Base-by-base conservation (phyloP, 2,329 filamentous ascomycete species). In the Chaetothyriales sp. region DNA sequence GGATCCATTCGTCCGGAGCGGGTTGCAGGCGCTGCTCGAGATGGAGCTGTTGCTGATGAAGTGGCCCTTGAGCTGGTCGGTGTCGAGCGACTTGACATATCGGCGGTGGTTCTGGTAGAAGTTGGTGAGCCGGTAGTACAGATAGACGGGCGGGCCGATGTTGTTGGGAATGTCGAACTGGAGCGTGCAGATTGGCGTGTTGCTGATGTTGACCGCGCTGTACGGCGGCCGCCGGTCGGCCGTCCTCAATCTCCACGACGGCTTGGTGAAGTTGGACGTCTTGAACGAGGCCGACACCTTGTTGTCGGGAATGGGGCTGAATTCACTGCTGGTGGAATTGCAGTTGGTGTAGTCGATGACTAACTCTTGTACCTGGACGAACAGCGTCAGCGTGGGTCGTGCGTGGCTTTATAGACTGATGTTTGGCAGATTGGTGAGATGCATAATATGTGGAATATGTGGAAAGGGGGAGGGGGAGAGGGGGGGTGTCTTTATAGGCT, bases 21-120 rank as follows among this genome's bases (percentile, higher is more conserved):
- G 89, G 37, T 83, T 80, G 68, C 89, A 95, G 54, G 83, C 77
- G 43, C 87, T 84, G 29, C 70, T 70, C 29, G 76, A 69, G 60
- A 97, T 85, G 1, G 78, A 76, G 37, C 60, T 61, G 52, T 76
- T 77, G 29, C 73, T 72, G 18, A 85, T 77, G 9, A 75, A 76
- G 5, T 81, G 73, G 46, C 89, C 92, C 59, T 83, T 85, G 50
- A 98, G 75, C 69, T 98, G 92, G 49, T 86, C 76, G 52, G 83
- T 77, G 64, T 89, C 85, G 63, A 94, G 85, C 1, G 87, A 94
- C 65, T 88, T 86, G 55, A 95, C 92, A 61, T 98, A 98, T 68
- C 90, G 83, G 59, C 92, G 85, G 66, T 98, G 92, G 66, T 98
- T 98, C 70, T 98, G 92, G 73, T 97, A 97, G 72, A 98, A 98